These are phyloP conservation scores for Mycena belliarum DNA, from an alignment of 768 basidiomycete species.

Conservation along the genomic window DNA sequence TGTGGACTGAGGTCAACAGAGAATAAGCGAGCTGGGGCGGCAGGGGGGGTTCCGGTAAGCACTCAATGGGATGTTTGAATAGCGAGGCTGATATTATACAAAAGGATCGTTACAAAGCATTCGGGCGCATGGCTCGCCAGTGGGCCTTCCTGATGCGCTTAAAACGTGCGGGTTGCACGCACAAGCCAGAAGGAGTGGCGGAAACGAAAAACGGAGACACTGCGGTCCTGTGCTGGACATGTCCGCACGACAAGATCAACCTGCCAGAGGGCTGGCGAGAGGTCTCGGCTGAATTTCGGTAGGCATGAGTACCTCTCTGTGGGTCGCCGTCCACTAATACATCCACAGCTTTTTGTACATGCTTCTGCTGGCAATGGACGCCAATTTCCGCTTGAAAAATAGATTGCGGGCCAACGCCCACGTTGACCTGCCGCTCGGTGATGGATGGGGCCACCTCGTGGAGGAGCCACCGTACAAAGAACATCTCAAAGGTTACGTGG, in stretches of 20 bases:
- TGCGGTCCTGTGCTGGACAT: neutral
- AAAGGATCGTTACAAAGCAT: conserved; percentile 15
- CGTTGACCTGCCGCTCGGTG: neutral
- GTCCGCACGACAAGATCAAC: neutral
- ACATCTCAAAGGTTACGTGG: neutral
- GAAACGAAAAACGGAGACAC: neutral
- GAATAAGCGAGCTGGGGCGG: too few relatives aligned
- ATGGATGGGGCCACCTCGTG: neutral
- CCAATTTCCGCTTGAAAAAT: neutral
- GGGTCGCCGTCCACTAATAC: neutral
- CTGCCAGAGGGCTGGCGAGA: neutral
- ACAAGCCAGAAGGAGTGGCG: neutral
- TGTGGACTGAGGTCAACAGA: neutral
- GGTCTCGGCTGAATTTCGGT: neutral
- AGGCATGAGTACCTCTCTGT: neutral
- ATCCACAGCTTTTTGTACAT: neutral
- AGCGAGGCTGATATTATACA: neutral
- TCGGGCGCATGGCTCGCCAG: neutral
- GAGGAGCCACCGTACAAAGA: neutral
- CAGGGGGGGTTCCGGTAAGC: conserved; percentile 16
- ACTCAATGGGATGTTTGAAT: too few relatives aligned
- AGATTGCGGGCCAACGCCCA: neutral
- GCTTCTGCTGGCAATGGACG: too few relatives aligned
- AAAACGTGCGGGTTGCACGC: conserved; percentile 3
- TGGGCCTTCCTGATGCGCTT: neutral